phyloP scores from a whole-genome alignment of 176 grass and related monocot genomes.

The Rhynchospora tenuis region DNA sequence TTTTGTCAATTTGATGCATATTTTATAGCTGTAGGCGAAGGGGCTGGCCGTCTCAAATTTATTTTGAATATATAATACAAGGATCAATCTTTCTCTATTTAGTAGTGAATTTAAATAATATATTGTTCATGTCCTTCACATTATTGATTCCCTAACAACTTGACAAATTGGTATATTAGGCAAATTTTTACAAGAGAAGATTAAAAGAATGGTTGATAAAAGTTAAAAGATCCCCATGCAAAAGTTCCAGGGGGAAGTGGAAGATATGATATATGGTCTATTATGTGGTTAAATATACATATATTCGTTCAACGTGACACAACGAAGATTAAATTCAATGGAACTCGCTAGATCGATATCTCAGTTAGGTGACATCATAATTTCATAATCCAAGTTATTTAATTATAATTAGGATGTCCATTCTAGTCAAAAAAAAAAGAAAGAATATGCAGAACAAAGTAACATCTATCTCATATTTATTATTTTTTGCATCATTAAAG shows the following conservation, averaged over 20 bases:
- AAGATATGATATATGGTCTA: conserved; percentile 30
- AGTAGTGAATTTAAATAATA: background rate
- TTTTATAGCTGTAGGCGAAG: background rate
- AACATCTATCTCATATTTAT: too few relatives aligned
- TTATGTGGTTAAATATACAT: background rate
- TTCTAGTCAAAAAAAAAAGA: too few relatives aligned
- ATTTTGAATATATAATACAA: background rate
- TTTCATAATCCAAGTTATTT: background rate
- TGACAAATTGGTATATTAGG: background rate
- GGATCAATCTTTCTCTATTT: conserved; percentile 18
- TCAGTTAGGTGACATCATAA: background rate
- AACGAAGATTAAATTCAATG: background rate
- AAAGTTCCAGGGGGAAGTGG: conserved; percentile 25
- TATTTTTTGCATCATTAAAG: too few relatives aligned
- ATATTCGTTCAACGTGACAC: background rate
- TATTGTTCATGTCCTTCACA: background rate
- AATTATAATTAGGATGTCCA: too few relatives aligned
- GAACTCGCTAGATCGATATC: background rate
- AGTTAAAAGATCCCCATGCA: conserved; percentile 16
- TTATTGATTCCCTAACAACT: background rate
- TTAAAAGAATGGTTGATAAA: background rate
- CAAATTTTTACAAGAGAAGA: background rate
- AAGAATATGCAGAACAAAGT: too few relatives aligned
- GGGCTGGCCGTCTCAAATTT: background rate
- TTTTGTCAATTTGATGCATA: conserved; percentile 4